Evolutionary conservation across 2,329 filamentous ascomycete genomes (phyloP).

Genomic region (Colletotrichum sp.): DNA sequence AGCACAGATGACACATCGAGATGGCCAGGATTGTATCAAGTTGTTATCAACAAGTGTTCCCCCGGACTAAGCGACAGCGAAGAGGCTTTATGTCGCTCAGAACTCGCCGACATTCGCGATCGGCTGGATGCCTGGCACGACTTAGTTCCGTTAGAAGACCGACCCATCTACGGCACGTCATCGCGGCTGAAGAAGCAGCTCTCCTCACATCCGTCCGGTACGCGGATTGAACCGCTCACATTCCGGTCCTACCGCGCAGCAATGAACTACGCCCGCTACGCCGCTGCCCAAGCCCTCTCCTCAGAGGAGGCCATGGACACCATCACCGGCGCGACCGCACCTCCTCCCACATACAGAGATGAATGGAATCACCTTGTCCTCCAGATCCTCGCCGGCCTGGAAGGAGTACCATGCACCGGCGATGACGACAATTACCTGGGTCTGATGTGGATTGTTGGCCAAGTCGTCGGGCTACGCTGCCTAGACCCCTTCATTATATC

Average conservation of each 20-base stretch:
- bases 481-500: background rate
- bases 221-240: background rate
- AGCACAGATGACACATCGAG: background rate
- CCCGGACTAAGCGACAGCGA: background rate
- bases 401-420: background rate
- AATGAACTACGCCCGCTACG: background rate
- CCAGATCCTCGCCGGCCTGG: background rate
- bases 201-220: fast-evolving
- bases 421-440: background rate
- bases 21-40: background rate
- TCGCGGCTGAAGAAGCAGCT: background rate
- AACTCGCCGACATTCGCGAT: background rate
- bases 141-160: background rate
- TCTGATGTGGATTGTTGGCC: background rate
- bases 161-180: background rate
- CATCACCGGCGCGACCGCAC: background rate
- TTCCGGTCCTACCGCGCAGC: background rate
- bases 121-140: background rate
- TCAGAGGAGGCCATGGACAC: background rate
- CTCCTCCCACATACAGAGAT: background rate
- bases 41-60: background rate
- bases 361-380: background rate
- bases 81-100: background rate
- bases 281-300: background rate
- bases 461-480: background rate